phyloP scores from a whole-genome alignment of 75 land plant genomes.

The Pinus tabuliformis region DNA sequence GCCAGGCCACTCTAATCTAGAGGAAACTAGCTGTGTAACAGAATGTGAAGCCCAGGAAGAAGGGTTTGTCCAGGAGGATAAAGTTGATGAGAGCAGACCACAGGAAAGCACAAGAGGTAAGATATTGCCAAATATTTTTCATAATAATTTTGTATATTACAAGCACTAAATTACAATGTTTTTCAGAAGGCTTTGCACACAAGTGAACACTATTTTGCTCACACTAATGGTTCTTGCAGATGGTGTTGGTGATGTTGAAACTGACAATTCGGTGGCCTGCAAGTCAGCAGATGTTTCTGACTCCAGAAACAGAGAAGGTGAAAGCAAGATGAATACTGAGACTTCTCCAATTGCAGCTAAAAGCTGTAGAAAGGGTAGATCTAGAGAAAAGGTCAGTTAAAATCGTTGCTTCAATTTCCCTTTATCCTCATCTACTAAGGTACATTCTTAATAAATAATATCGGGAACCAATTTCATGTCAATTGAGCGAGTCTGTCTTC shows the following conservation, averaged over 20 bases:
- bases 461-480: neutral
- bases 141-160: neutral
- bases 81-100: neutral
- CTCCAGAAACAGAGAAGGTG: neutral
- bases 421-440: neutral
- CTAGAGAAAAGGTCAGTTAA: constrained; percentile 1
- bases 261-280: too few relatives aligned
- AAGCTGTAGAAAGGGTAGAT: constrained; percentile 7
- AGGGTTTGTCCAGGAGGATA: neutral
- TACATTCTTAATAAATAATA: neutral
- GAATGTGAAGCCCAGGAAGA: constrained; percentile 8
- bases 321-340: neutral
- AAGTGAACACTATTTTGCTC: neutral
- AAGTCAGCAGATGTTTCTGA: constrained; percentile 1
- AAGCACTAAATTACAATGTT: neutral
- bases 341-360: neutral
- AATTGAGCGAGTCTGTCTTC: neutral
- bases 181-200: neutral
- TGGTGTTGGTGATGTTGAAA: neutral
- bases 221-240: neutral
- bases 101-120: neutral
- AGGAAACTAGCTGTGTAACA: constrained; percentile 3
- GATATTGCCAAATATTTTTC: neutral
- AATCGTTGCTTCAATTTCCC: neutral
- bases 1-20: neutral